Conservation (phyloP, 2,329 filamentous ascomycete genomes). For the Xylaria sp. region DNA sequence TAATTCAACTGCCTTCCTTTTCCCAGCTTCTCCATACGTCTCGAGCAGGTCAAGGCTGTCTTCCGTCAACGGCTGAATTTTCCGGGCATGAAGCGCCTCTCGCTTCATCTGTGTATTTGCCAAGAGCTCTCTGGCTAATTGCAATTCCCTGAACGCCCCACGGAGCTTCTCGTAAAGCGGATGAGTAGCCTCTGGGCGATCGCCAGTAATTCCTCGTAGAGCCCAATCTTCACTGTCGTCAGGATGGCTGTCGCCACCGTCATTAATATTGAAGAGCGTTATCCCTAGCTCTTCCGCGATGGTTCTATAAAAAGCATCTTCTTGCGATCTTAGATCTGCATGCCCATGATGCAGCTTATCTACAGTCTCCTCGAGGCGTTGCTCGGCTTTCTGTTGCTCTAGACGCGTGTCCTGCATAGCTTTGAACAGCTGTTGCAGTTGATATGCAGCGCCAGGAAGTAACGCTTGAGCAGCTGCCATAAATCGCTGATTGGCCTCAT, state of each 20-base stretch:
- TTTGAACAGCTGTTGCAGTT: conserved; percentile 44
- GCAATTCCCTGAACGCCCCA: conserved; percentile 57
- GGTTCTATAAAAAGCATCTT: conserved; percentile 44
- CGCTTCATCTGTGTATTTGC: conserved; percentile 57
- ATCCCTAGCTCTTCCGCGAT: conserved; percentile 37
- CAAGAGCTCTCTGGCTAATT: conserved; percentile 60
- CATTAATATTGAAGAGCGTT: conserved; percentile 30
- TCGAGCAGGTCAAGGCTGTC: conserved; percentile 43
- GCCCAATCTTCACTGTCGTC: conserved; percentile 39
- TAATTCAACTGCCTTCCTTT: conserved; percentile 51
- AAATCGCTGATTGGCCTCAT: conserved; percentile 45
- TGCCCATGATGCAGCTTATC: conserved; percentile 46
- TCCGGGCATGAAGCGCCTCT: conserved; percentile 44
- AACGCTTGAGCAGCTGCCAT: conserved; percentile 44
- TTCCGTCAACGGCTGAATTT: conserved; percentile 39
- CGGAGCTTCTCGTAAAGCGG: conserved; percentile 60
- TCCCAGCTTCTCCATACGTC: conserved; percentile 48
- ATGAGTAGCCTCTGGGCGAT: conserved; percentile 56
- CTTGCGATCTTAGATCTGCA: conserved; percentile 41
- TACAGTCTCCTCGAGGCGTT: conserved; percentile 45
- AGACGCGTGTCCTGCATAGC: conserved; percentile 41
- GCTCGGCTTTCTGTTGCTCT: conserved; percentile 43
- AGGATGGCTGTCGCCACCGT: conserved; percentile 35
- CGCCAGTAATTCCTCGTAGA: conserved; percentile 48
- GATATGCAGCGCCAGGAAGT: conserved; percentile 36